Percentiles rank a stretch among this genome's conserved stretches.
Evolutionary conservation across 2,329 filamentous ascomycete species (phyloP).

Genomic region (Elsinoe australis): DNA sequence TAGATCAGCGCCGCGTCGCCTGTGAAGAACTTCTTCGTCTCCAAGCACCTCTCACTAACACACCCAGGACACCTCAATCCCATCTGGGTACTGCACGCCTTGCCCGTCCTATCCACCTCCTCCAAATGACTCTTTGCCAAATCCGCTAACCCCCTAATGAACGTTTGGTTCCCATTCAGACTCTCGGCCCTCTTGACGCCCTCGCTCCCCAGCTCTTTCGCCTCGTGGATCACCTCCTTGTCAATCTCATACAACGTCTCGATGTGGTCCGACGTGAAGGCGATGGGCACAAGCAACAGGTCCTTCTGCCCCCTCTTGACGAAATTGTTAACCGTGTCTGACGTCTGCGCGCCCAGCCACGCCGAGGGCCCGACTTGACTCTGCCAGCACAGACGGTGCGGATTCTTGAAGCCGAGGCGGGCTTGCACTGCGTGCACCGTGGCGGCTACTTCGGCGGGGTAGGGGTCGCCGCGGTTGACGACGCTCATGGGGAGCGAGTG

Average conservation of each 20-base stretch:
- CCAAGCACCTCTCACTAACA: conserved; percentile 77
- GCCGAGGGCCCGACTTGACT: conserved; percentile 93
- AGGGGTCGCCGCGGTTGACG: conserved; percentile 91
- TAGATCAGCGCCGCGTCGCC: conserved; percentile 25
- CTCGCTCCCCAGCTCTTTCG: conserved; percentile 60
- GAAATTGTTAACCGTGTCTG: conserved; percentile 78
- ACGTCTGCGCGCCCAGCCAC: conserved; percentile 92
- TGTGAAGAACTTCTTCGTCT: conserved; percentile 61
- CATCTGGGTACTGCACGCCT: conserved; percentile 76
- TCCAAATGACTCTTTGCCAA: conserved; percentile 74
- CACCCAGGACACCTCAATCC: conserved; percentile 86
- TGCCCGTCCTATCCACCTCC: conserved; percentile 41
- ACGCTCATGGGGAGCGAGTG: conserved; percentile 97
- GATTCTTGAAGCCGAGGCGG: conserved; percentile 76
- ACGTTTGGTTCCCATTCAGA: conserved; percentile 81
- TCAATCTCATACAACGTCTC: conserved; percentile 94
- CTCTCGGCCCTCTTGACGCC: conserved; percentile 80
- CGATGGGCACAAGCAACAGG: conserved; percentile 84
- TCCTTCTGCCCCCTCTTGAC: conserved; percentile 88
- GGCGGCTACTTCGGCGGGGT: conserved; percentile 89
- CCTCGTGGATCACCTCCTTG: conserved; percentile 87
- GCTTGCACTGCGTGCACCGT: conserved; percentile 98
- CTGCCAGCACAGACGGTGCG: conserved; percentile 93
- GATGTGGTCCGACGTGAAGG: conserved; percentile 98
- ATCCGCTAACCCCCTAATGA: conserved; percentile 83